Base-by-base conservation (phyloP, 352 stramenopile species). In the Phytopythium oedochilum region DNA sequence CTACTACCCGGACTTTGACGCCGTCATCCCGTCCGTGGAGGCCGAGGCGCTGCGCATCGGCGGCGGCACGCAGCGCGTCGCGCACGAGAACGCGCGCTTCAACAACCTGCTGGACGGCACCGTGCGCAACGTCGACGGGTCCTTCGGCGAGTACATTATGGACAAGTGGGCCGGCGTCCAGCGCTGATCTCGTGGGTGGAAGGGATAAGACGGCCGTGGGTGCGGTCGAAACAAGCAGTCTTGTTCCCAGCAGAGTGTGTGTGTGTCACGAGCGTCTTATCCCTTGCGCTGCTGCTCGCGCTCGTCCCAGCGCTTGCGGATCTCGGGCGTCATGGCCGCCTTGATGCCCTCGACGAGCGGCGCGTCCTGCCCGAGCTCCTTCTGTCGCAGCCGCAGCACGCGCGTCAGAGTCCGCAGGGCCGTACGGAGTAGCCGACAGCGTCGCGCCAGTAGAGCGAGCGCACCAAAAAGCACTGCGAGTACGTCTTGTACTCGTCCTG, bases 71-170 rank as follows among this genome's bases (percentile, higher is more conserved):
- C 60, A 58, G 34, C 66, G 57, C 22, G 57, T 60, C 20, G 60
- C 29, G 5, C 38, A 70, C 22, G 40, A 46, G 9, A 42, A 47
- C 46, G 63, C 71, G 22, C 59, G 60, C 20, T 88, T 92, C 57
- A 92, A 92, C 63, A 92, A 88, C 40, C 60, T 92, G 42, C 58
- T 89, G 20, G 80, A 89, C 46, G 74, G 78, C 52, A 86, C 73
- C 3, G 75, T 87, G 47, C 67, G 59, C 50, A 75, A 87, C 48
- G 46, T 61, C 4, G 62, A 83, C 48, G 77, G 69, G 17, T 81
- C 70, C 62, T 92, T 92, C 59, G 82, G 82, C 15, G 77, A 89
- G 61, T 92, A 92, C 70, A 89, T 90, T 64, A 83, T 84, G 71
- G 79, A 79, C 39, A 92, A 92, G 44, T 92, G 82, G 82, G 76